Percentiles rank a stretch among this genome's conserved stretches.
Evolutionary conservation across 2,329 filamentous ascomycete genomes (phyloP).

Genomic region (Thielaviopsis ethacetica): DNA sequence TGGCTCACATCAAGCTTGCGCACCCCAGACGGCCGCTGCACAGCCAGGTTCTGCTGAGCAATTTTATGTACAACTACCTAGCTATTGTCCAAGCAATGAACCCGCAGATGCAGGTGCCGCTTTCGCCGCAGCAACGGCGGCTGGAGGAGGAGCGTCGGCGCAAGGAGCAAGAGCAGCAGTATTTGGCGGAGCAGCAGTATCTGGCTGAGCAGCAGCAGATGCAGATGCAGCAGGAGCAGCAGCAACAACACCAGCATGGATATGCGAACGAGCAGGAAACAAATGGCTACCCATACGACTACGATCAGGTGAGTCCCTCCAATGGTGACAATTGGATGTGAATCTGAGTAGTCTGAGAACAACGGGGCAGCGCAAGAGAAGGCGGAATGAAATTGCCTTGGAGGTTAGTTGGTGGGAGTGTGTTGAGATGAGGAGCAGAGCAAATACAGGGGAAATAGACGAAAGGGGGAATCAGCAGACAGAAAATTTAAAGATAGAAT

Average conservation of each 20-base stretch:
- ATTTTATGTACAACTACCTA: conserved; percentile 99
- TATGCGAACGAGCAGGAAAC: conserved; percentile 23
- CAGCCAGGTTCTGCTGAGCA: conserved; percentile 90
- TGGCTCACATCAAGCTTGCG: conserved; percentile 98
- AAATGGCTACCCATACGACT: conserved; percentile 36
- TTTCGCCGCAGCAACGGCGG: conserved; percentile 57
- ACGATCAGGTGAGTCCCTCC: conserved; percentile 29
- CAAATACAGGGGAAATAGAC: too few species aligned
- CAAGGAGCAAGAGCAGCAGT: conserved; percentile 33
- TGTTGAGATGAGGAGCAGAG: too few species aligned
- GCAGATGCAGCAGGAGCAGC: conserved; percentile 29
- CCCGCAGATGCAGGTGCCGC: conserved; percentile 81
- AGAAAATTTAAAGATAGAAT: neutral
- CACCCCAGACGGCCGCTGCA: conserved; percentile 83
- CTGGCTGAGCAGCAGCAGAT: conserved; percentile 28
- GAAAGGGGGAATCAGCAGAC: neutral
- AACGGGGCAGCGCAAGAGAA: neutral
- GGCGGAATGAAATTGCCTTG: too few species aligned
- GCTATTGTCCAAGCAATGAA: conserved; percentile 99
- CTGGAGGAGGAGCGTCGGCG: conserved; percentile 38
- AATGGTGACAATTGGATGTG: neutral
- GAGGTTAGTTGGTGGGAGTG: too few species aligned
- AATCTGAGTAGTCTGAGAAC: neutral
- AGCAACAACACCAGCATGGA: conserved; percentile 21
- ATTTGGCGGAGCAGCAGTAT: conserved; percentile 29